Evolutionary conservation across 1,284 basidiomycete genomes (phyloP), one percentile per base, ranked within the genome.

Genomic region (Cryptococcus neoformans): DNA sequence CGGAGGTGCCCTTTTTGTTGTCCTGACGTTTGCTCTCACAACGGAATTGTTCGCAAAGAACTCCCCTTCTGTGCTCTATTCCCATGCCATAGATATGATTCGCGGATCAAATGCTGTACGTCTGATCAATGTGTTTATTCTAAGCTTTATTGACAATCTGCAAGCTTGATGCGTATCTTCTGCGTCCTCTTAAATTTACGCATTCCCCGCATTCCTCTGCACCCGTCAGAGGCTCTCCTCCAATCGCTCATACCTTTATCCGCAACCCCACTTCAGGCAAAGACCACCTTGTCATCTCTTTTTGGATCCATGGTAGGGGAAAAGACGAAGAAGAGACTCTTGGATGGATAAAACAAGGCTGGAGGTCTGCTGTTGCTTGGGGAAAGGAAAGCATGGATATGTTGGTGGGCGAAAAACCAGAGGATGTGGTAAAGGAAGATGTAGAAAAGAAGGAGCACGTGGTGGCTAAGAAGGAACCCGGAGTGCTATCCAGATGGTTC

Each of bases 11-110:
- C 81, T 90, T 38, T 21, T 21, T 45, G 85, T 86, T 8, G 80
- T 94, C 49, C 82, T 94, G 40, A 80, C 88, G n/a, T 92, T 94
- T 66, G 87, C 90, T 10, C 82, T 94, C 39, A 87, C 87, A 10
- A 89, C 90, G 21, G 92, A 95, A 76, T 81, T 96, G 6, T 94
- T 95, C 76, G 92, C 92, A 12, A 87, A 84, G 70, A 97, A 96
- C 77, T 94, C 91, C 36, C 90, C 92, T 1, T 92, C 90, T 1
- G 90, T 93, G 36, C 80, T 96, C 51, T 93, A 92, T 72, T 85
- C 85, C 44, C 85, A 92, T 62, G 90, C 91, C 11, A 92, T 92
- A 73, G 87, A 92, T 59, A 83, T 85, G 56, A 89, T 96, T 60
- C 85, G 88, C 65, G 80, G 82, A 7, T 92, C 89, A 34, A 78